phyloP scores from a whole-genome alignment of 1,284 basidiomycete species.

The Boletus calvinii region DNA sequence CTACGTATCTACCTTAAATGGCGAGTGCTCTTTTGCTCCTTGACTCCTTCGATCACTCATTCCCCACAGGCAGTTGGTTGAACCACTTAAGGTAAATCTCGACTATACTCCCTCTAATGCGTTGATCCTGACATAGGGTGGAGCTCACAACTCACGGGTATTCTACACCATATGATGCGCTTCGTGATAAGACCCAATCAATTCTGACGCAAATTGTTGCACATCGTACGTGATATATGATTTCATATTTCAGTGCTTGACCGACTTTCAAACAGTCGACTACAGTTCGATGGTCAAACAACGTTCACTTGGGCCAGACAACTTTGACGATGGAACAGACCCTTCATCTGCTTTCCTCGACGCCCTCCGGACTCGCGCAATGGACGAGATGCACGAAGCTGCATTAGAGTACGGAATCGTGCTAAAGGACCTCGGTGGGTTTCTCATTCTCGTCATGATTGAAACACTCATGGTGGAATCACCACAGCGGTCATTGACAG shows the following conservation, averaged over 20 bases:
- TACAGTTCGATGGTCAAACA: conserved; percentile 74
- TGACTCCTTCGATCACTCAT: background rate
- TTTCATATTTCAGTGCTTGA: conserved; percentile 27
- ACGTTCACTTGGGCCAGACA: conserved; percentile 70
- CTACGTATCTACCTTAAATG: conserved; percentile 81
- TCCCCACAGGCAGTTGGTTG: conserved; percentile 55
- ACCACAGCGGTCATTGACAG: conserved; percentile 72
- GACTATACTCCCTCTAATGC: background rate
- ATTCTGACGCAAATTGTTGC: conserved; percentile 81
- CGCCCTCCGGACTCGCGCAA: conserved; percentile 73
- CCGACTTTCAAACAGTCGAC: conserved; percentile 38
- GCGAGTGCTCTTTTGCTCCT: conserved; percentile 28
- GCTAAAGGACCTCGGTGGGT: conserved; percentile 69
- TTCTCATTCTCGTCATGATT: background rate
- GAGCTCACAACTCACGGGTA: conserved; percentile 74
- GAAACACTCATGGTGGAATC: conserved; percentile 1
- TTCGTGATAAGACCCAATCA: conserved; percentile 78
- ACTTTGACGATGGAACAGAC: conserved; percentile 65
- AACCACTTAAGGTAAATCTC: conserved; percentile 59
- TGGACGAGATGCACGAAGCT: conserved; percentile 79
- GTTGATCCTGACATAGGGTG: conserved; percentile 9
- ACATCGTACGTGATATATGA: conserved; percentile 48
- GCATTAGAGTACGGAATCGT: conserved; percentile 78
- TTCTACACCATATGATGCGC: conserved; percentile 76
- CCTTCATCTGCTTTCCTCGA: conserved; percentile 75